Percentiles rank a stretch among this genome's conserved stretches.
These are phyloP conservation scores for Panicum hallii DNA, from an alignment of 202 grass and related monocot genomes.

Conservation along the genomic window DNA sequence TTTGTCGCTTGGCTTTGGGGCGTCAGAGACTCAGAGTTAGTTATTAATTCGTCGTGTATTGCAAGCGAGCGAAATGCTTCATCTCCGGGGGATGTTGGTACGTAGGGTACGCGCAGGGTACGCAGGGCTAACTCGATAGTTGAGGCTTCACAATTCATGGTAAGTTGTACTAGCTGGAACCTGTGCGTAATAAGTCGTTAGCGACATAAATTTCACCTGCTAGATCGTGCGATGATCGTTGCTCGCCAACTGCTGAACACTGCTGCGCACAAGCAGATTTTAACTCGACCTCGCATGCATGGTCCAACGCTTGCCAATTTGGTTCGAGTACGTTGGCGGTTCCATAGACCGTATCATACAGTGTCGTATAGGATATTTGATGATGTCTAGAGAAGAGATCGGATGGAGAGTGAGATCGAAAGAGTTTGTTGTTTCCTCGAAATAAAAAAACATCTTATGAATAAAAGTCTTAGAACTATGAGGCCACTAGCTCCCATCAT, in stretches of 20 bases:
- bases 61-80: not conserved
- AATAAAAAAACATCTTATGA: no score
- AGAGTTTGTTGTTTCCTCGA: no score
- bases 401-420: no score
- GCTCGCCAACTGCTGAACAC: not conserved
- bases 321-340: no score
- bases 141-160: not conserved
- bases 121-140: not conserved
- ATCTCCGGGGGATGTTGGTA: not conserved
- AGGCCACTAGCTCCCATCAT: no score
- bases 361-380: no score
- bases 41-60: not conserved
- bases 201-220: not conserved
- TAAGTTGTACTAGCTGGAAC: not conserved
- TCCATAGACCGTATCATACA: no score
- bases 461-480: no score
- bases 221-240: not conserved
- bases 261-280: not conserved
- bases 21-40: not conserved
- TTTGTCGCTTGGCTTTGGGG: not conserved
- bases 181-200: conserved; percentile 10
- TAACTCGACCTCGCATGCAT: no score
- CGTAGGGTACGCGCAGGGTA: not conserved
- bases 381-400: no score
- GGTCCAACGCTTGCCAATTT: no score